These are phyloP conservation scores for Carpinus viminea DNA, from an alignment of 306 rosid species.

Conservation along the genomic window DNA sequence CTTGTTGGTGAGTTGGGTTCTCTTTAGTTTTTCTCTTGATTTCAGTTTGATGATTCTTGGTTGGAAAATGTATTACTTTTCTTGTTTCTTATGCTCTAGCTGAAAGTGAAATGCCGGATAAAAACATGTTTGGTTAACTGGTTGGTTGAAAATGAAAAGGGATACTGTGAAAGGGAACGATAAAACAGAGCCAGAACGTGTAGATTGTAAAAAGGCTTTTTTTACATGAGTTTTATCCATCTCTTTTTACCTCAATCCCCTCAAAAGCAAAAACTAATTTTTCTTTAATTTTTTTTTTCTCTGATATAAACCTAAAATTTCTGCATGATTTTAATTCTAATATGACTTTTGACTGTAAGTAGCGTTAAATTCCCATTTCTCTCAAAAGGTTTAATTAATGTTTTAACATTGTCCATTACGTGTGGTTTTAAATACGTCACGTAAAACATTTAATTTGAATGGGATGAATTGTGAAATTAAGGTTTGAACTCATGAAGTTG, in stretches of 20 bases:
- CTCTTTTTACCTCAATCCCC: neutral
- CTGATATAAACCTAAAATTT: no score
- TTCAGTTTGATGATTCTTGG: neutral
- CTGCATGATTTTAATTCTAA: no score
- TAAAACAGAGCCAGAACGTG: neutral
- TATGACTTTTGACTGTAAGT: no score
- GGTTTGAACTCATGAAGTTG: no score
- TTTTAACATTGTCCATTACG: no score
- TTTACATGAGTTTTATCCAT: neutral
- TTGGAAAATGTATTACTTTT: neutral
- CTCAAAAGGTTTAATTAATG: no score
- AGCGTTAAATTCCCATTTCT: no score
- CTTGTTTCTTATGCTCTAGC: neutral
- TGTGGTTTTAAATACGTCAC: no score
- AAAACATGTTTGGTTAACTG: neutral
- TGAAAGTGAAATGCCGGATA: neutral
- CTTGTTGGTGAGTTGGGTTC: slow-evolving; percentile 53
- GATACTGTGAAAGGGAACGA: neutral
- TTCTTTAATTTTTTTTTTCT: no score
- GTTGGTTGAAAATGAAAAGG: neutral
- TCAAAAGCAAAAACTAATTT: neutral
- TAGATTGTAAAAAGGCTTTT: neutral
- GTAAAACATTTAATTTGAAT: no score
- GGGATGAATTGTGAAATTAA: no score
- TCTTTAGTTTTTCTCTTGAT: neutral